These are phyloP conservation scores for Citrus maxima DNA, from an alignment of 345 rosid species.

Conservation along the genomic window DNA sequence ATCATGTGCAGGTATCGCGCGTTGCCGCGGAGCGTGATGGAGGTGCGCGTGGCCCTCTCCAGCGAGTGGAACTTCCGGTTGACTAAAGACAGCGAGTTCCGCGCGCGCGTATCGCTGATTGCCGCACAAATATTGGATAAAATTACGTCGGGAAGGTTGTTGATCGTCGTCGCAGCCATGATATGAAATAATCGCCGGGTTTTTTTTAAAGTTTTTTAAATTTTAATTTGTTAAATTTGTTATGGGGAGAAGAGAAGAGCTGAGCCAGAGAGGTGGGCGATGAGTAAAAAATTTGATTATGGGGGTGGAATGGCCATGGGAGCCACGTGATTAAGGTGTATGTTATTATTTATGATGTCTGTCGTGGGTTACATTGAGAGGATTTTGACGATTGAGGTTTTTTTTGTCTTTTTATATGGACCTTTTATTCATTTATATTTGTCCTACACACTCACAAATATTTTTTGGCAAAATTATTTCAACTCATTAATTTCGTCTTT, in stretches of 20 bases:
- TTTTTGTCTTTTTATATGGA: not conserved
- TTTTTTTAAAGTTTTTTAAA: too few species aligned
- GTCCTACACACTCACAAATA: not conserved
- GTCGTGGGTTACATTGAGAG: not conserved
- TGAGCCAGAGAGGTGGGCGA: not conserved
- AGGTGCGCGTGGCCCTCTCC: constrained; percentile 71
- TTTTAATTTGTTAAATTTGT: too few species aligned
- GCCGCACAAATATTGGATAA: constrained; percentile 48
- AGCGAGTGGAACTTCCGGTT: constrained; percentile 58
- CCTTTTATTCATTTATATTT: not conserved
- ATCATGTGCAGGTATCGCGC: constrained; percentile 55
- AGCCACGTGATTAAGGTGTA: not conserved
- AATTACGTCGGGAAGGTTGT: constrained; percentile 76
- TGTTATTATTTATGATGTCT: not conserved
- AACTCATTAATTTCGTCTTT: too few species aligned
- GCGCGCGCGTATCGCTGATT: constrained; percentile 56
- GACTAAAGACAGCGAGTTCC: constrained; percentile 73
- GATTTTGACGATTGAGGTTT: not conserved
- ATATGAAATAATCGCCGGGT: not conserved
- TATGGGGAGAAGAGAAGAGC: not conserved
- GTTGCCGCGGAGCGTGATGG: constrained; percentile 87
- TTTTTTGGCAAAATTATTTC: too few species aligned
- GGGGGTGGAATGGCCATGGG: not conserved
- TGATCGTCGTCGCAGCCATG: constrained; percentile 24
- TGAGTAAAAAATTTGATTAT: too few species aligned